Percentiles rank a stretch among this genome's conserved stretches.
phyloP scores from a whole-genome alignment of 768 basidiomycete species.

The Hericium coralloides region DNA sequence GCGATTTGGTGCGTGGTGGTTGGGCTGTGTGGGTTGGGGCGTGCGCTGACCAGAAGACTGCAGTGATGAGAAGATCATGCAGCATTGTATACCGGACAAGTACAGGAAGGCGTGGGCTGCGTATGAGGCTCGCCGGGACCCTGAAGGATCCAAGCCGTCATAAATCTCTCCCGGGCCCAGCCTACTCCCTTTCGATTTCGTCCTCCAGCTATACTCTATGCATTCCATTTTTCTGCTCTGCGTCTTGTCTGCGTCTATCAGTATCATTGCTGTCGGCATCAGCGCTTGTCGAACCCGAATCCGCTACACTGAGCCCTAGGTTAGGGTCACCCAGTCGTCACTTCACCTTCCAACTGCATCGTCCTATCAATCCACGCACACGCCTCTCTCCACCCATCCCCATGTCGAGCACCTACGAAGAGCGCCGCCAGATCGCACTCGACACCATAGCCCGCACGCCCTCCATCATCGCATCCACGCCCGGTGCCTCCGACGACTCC shows the following conservation, averaged over 20 bases:
- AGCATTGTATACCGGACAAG: conserved; percentile 5
- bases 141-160: not conserved
- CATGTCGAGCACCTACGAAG: not conserved
- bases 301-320: not conserved
- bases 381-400: no score
- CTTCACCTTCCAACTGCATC: no score
- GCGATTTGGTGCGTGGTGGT: conserved; percentile 8
- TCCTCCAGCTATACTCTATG: not conserved
- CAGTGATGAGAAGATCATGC: conserved; percentile 12
- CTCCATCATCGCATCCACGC: not conserved
- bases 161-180: no score
- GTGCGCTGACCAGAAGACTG: not conserved
- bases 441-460: not conserved
- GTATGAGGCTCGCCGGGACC: not conserved
- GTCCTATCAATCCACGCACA: no score
- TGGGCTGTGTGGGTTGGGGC: no score
- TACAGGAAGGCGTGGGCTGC: conserved; percentile 7
- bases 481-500: not conserved
- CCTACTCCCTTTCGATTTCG: not conserved
- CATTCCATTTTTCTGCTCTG: not conserved
- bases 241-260: not conserved
- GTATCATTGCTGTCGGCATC: not conserved
- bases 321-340: not conserved
- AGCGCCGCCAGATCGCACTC: not conserved
- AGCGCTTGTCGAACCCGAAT: no score